Percentiles rank a stretch among this genome's conserved stretches.
These are phyloP conservation scores for Fusarium protoensiforme DNA, from an alignment of 2,329 filamentous ascomycete genomes.

Conservation along the genomic window DNA sequence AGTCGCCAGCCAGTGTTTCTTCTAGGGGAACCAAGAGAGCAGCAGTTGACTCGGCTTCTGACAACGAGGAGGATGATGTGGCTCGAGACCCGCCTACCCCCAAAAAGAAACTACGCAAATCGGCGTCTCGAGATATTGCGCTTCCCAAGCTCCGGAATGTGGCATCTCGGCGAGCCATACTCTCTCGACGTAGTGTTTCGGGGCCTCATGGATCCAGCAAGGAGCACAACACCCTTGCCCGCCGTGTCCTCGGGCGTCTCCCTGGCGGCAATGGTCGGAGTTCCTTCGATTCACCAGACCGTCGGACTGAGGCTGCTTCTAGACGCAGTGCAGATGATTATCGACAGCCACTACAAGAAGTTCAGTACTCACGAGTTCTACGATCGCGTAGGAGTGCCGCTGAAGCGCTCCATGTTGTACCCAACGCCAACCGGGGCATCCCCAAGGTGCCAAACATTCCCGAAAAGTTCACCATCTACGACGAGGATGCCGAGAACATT, in stretches of 20 bases:
- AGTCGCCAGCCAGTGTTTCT: constrained; percentile 49
- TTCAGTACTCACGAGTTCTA: constrained; percentile 39
- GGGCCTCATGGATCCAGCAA: constrained; percentile 32
- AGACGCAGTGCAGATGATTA: constrained; percentile 33
- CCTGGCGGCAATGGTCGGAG: constrained; percentile 32
- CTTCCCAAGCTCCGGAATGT: constrained; percentile 47
- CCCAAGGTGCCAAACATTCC: constrained; percentile 58
- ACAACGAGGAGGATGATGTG: constrained; percentile 46
- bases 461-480: constrained; percentile 51
- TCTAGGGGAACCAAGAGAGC: constrained; percentile 64
- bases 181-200: constrained; percentile 44
- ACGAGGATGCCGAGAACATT: constrained; percentile 49
- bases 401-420: constrained; percentile 53
- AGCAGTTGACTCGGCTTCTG: constrained; percentile 49
- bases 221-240: constrained; percentile 40
- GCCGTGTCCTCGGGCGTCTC: constrained; percentile 40
- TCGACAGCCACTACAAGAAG: constrained; percentile 30
- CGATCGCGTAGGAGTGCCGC: constrained; percentile 38
- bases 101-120: constrained; percentile 66
- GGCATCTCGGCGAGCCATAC: constrained; percentile 39
- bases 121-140: constrained; percentile 57
- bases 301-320: constrained; percentile 18
- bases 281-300: constrained; percentile 31
- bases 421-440: constrained; percentile 60
- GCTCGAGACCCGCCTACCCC: constrained; percentile 41